phyloP scores from a whole-genome alignment of 352 stramenopile species.

The Globisporangium echinulatum region DNA sequence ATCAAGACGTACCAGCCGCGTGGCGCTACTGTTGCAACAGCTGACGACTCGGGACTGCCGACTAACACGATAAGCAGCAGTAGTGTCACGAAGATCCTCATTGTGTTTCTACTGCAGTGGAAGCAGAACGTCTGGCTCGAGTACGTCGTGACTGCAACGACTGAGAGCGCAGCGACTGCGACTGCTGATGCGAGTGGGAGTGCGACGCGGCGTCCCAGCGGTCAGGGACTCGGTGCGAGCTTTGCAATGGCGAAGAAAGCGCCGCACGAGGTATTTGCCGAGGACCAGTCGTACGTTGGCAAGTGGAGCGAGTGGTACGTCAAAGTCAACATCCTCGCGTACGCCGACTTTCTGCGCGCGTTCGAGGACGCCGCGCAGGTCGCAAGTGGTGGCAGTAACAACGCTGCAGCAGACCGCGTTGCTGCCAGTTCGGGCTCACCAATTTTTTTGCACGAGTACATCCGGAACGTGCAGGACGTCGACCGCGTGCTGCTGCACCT shows the following conservation, averaged over 20 bases:
- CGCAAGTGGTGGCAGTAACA: constrained; percentile 4
- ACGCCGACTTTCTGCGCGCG: constrained; percentile 75
- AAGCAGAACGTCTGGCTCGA: constrained; percentile 88
- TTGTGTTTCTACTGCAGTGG: constrained; percentile 85
- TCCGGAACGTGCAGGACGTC: constrained; percentile 82
- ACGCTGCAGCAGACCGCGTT: neutral
- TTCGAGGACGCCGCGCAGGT: constrained; percentile 61
- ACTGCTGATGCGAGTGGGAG: neutral
- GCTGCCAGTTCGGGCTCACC: constrained; percentile 21
- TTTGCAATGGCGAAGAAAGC: constrained; percentile 20
- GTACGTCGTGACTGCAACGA: constrained; percentile 77
- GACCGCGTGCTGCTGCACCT: constrained; percentile 80
- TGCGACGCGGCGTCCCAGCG: constrained; percentile 7
- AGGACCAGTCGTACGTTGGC: constrained; percentile 29
- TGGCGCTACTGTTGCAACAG: neutral
- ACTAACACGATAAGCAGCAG: too few relatives aligned
- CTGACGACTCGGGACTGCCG: neutral
- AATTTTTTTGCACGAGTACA: constrained; percentile 66
- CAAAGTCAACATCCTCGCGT: constrained; percentile 80
- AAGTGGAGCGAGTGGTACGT: constrained; percentile 79
- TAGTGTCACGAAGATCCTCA: constrained; percentile 57
- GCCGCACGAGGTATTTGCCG: constrained; percentile 21
- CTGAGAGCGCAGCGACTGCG: constrained; percentile 20
- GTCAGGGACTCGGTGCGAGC: constrained; percentile 6
- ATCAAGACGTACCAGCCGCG: constrained; percentile 34